Evolutionary conservation across 169 alveolate genomes (phyloP).

Genomic region (Plasmodium sp.): DNA sequence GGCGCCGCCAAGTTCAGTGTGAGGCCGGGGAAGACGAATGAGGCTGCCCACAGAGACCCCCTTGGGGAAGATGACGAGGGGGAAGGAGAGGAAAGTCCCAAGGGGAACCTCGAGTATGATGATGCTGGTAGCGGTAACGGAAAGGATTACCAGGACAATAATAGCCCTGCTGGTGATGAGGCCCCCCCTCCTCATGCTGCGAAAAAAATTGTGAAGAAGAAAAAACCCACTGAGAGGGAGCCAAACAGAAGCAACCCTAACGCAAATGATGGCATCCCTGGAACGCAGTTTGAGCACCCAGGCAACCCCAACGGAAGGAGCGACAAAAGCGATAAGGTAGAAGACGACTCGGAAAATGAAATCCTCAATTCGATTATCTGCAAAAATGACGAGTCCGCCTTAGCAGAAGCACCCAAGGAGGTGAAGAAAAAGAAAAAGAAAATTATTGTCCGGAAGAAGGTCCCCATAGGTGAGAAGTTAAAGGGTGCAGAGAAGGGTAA

Average conservation of each 20-base stretch:
- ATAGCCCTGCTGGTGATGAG: background rate
- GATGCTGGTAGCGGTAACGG: background rate
- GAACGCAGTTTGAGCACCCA: background rate
- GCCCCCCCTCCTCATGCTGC: background rate
- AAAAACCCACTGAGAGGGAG: background rate
- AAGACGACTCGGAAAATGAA: slow-evolving; percentile 35
- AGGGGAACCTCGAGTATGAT: background rate
- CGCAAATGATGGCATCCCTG: background rate
- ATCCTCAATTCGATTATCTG: slow-evolving; percentile 26
- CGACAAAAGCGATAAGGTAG: background rate
- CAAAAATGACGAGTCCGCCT: background rate
- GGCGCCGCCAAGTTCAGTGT: background rate
- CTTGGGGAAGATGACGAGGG: background rate
- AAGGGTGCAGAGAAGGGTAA: background rate
- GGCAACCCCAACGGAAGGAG: background rate
- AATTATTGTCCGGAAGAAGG: background rate
- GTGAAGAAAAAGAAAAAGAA: slow-evolving; percentile 19
- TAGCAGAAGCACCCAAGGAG: background rate
- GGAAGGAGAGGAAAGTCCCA: background rate
- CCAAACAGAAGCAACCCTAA: background rate
- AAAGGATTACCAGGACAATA: background rate
- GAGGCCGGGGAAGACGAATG: background rate
- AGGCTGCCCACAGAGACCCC: background rate
- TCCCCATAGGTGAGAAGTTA: slow-evolving; percentile 1
- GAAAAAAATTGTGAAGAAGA: background rate